phyloP scores from a whole-genome alignment of 163 green algal species.

The Coccomyxa subellipsoidea region DNA sequence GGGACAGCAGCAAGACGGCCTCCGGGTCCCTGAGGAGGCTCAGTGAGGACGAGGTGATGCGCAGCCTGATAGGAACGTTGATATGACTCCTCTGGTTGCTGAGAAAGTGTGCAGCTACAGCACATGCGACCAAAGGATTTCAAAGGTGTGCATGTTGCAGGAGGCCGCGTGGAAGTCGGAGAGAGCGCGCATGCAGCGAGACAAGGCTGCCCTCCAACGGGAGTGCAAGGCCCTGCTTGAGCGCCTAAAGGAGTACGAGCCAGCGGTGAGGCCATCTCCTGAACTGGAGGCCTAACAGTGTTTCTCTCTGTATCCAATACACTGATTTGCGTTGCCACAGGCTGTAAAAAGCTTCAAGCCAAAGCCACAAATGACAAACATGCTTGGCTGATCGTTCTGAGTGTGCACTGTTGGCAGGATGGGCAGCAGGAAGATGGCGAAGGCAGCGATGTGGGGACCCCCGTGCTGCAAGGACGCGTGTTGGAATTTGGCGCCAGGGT shows the following conservation, averaged over 20 bases:
- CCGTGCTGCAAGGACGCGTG: background rate
- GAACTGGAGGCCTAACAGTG: too few species aligned
- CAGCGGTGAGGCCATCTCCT: background rate
- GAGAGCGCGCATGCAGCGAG: conserved; percentile 1
- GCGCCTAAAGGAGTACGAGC: background rate
- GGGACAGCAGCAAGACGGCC: background rate
- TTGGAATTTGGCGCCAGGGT: background rate
- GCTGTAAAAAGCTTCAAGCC: too few species aligned
- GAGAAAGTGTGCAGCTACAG: too few species aligned
- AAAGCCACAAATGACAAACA: too few species aligned
- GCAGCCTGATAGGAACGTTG: background rate
- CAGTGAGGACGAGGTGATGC: background rate
- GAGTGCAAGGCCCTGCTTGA: background rate
- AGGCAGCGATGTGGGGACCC: background rate
- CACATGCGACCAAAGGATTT: background rate
- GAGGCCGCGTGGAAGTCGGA: conserved; percentile 8
- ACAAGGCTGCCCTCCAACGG: conserved; percentile 11
- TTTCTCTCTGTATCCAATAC: too few species aligned
- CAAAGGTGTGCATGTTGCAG: background rate
- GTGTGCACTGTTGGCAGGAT: background rate
- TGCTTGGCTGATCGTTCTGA: too few species aligned
- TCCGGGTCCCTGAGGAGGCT: background rate
- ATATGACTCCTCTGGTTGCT: background rate
- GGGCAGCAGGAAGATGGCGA: background rate
- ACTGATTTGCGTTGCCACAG: too few species aligned